Evolutionary conservation across 345 rosid species (phyloP), one percentile per base, ranked within the genome.

Genomic region (Syzygium aromaticum): DNA sequence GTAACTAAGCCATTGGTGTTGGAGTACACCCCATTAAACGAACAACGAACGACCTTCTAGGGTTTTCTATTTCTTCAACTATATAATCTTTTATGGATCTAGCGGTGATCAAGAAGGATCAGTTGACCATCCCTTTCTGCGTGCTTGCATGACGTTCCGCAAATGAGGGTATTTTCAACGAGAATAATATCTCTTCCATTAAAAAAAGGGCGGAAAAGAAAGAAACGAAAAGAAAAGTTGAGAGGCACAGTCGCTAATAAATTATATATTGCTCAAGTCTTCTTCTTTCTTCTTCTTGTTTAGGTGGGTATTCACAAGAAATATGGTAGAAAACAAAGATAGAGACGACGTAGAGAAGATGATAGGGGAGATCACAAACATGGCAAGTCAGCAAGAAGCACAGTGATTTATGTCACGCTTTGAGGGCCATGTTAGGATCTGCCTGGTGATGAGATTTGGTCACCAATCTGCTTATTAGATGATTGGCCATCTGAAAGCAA

Each of bases 101-200:
- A 38, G 21, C 5, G 22, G 53, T 46, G 54, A 25, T 61, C 56
- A 27, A 46, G 87, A 85, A 57, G 80, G 25, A 1, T 61, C 54
- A 49, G 54, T 61, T 54, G 80, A 27, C 46, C 38, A 8, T 12
- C 63, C 4, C 8, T 53, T 51, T 33, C 46, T 84, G 16, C 16
- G 53, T 27, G 43, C 64, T 22, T 23, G 51, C 43, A 49, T 21
- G 13, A 57, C 33, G 23, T 54, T 12, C 52, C n/a, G 27, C 3
- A 57, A 15, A 46, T 59, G 64, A 86, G 54, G 84, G 88, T 89
- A 91, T 90, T 93, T 89, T 92, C 93, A 88, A 89, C 84, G 92
- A 91, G 22, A 89, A 85, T 7, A 92, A 89, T 93, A 88, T 38
- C 67, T 23, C 61, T 78, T 51, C 54, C 56, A 22, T 16, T 19